Conservation (phyloP, 2,329 filamentous ascomycete species). For the Arthrobotrys sinensis region DNA sequence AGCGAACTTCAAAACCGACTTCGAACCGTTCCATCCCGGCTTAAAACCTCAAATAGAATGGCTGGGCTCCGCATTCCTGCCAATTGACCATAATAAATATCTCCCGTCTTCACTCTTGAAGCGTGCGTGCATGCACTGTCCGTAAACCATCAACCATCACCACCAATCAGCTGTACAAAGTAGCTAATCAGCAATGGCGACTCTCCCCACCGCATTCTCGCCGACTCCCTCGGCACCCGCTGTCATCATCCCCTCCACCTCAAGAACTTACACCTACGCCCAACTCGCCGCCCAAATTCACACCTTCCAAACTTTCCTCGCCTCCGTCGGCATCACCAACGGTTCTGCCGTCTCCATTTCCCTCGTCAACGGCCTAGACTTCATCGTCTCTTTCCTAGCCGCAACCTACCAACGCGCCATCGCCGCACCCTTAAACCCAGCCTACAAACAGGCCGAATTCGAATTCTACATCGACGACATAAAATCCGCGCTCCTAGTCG, state of each 20-base stretch:
- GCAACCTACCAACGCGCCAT: conserved; percentile 86
- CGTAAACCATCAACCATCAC: background rate
- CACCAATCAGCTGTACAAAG: background rate
- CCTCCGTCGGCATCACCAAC: conserved; percentile 79
- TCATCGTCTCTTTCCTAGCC: conserved; percentile 89
- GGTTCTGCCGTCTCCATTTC: conserved; percentile 85
- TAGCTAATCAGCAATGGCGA: conserved; percentile 69
- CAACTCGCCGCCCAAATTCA: conserved; percentile 77
- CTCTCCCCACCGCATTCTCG: conserved; percentile 74
- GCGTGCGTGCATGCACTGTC: background rate
- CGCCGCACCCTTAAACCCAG: conserved; percentile 87
- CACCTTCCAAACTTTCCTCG: conserved; percentile 83
- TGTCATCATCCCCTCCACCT: conserved; percentile 79
- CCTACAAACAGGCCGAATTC: conserved; percentile 90
- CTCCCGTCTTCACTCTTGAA: background rate
- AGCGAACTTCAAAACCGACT: conserved; percentile 16
- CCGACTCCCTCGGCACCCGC: conserved; percentile 73
- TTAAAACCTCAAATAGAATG: conserved; percentile 44
- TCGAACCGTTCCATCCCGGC: conserved; percentile 20
- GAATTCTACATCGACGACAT: conserved; percentile 93
- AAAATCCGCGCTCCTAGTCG: conserved; percentile 82
- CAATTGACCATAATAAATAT: conserved; percentile 1
- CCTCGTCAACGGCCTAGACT: conserved; percentile 86
- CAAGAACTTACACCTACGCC: conserved; percentile 79
- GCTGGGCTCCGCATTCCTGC: conserved; percentile 37